phyloP scores from a whole-genome alignment of 1,284 basidiomycete species.

The Cryptococcus jaspeensis region DNA sequence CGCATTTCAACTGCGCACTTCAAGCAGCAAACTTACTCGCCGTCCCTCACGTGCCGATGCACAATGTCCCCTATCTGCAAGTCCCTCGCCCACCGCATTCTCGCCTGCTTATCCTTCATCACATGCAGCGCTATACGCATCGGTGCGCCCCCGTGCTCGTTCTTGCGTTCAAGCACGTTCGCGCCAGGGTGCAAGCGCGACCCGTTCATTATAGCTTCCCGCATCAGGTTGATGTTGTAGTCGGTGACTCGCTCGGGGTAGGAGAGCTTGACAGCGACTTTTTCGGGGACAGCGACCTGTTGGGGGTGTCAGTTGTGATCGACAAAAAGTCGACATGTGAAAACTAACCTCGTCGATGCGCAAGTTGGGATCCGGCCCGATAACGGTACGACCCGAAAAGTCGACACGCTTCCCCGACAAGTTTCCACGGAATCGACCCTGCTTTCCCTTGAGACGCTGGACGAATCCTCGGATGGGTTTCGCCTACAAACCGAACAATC shows the following conservation, averaged over 20 bases:
- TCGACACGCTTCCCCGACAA: constrained; percentile 99
- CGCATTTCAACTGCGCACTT: not conserved
- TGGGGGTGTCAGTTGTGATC: not conserved
- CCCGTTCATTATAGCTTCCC: constrained; percentile 81
- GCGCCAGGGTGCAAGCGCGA: constrained; percentile 92
- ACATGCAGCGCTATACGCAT: constrained; percentile 35
- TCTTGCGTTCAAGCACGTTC: constrained; percentile 79
- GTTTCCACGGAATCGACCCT: constrained; percentile 98
- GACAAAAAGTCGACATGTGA: not conserved
- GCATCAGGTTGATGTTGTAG: constrained; percentile 82
- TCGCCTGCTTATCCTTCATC: constrained; percentile 39
- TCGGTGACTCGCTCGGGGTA: constrained; percentile 94
- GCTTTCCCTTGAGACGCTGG: constrained; percentile 97
- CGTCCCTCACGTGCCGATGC: constrained; percentile 79
- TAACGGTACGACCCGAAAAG: constrained; percentile 97
- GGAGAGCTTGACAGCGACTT: constrained; percentile 92
- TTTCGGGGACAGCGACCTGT: constrained; percentile 87
- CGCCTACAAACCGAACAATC: constrained; percentile 55
- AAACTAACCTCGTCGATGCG: constrained; percentile 78
- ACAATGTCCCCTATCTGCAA: constrained; percentile 50
- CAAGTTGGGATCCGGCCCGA: constrained; percentile 96
- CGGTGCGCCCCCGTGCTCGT: constrained; percentile 17
- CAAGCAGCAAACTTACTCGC: constrained; percentile 74
- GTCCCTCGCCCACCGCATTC: constrained; percentile 41
- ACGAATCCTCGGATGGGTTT: constrained; percentile 97